phyloP scores from a whole-genome alignment of 2,329 filamentous ascomycete genomes.

The Colletotrichum navitas region DNA sequence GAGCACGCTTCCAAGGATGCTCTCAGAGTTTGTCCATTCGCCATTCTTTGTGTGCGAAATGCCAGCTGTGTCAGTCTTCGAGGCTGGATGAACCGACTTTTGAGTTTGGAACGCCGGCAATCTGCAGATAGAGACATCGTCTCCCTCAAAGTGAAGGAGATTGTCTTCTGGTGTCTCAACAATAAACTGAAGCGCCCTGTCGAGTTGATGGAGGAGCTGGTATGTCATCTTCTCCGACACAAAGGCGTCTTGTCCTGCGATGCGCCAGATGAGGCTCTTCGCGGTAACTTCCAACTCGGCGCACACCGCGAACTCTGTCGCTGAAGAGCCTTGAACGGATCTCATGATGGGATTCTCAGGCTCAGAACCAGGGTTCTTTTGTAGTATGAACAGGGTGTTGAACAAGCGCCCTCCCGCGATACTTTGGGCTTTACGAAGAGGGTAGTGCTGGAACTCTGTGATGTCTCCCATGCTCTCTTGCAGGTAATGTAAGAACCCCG shows the following conservation, averaged over 20 bases:
- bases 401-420: conserved; percentile 58
- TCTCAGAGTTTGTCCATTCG: conserved; percentile 53
- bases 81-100: not conserved
- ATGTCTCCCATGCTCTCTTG: conserved; percentile 77
- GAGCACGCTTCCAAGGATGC: conserved; percentile 61
- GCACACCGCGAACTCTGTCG: conserved; percentile 85
- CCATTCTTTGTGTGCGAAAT: conserved; percentile 10
- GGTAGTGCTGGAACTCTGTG: conserved; percentile 80
- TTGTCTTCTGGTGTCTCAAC: conserved; percentile 61
- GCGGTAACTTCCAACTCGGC: conserved; percentile 79
- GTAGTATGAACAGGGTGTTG: conserved; percentile 69
- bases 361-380: conserved; percentile 51
- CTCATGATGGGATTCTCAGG: conserved; percentile 61
- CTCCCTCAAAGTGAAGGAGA: conserved; percentile 65
- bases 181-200: conserved; percentile 70
- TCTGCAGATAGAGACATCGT: conserved; percentile 74
- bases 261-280: conserved; percentile 74
- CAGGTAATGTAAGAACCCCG: conserved; percentile 77
- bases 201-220: conserved; percentile 69
- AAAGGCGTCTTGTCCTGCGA: conserved; percentile 74
- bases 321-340: conserved; percentile 73
- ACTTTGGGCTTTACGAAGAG: conserved; percentile 76
- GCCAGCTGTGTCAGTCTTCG: not conserved
- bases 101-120: conserved; percentile 59
- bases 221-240: conserved; percentile 60